Conservation (phyloP, 352 stramenopile genomes). For the Globisporangium okanoganense region DNA sequence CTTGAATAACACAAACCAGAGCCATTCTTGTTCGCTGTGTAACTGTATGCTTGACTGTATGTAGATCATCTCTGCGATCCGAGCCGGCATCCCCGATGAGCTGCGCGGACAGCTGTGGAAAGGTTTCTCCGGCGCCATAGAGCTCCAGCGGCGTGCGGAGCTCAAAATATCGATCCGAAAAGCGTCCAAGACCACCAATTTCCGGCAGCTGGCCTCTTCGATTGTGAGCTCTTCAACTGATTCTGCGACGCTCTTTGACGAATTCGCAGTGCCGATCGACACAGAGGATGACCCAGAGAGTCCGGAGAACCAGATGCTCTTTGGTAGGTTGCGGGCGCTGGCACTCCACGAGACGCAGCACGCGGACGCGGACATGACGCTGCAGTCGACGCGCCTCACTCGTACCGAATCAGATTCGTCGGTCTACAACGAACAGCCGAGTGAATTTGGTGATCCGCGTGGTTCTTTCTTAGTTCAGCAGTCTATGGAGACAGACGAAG, state of each 20-base stretch:
- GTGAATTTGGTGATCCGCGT: conserved; percentile 22
- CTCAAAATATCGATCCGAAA: conserved; percentile 50
- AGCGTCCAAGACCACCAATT: conserved; percentile 43
- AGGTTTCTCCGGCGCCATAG: conserved; percentile 59
- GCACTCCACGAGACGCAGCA: conserved; percentile 36
- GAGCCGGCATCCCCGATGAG: conserved; percentile 73
- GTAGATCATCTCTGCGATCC: conserved; percentile 72
- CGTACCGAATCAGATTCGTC: conserved; percentile 40
- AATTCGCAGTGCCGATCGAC: conserved; percentile 42
- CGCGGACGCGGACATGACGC: conserved; percentile 4
- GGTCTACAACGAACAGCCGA: conserved; percentile 36
- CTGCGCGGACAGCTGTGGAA: conserved; percentile 71
- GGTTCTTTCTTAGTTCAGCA: conserved; percentile 29
- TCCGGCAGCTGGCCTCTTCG: conserved; percentile 15
- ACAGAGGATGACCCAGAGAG: conserved; percentile 28
- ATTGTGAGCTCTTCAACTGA: neutral
- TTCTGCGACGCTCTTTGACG: conserved; percentile 37
- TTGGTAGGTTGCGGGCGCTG: conserved; percentile 48
- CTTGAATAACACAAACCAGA: too few relatives aligned
- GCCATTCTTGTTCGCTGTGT: neutral
- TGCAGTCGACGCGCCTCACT: neutral
- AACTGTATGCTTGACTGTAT: neutral
- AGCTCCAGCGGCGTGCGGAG: conserved; percentile 58
- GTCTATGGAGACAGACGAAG: conserved; percentile 24
- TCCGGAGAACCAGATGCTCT: conserved; percentile 64